Base-by-base conservation (phyloP, 345 rosid species). In the Salix arbutifolia region DNA sequence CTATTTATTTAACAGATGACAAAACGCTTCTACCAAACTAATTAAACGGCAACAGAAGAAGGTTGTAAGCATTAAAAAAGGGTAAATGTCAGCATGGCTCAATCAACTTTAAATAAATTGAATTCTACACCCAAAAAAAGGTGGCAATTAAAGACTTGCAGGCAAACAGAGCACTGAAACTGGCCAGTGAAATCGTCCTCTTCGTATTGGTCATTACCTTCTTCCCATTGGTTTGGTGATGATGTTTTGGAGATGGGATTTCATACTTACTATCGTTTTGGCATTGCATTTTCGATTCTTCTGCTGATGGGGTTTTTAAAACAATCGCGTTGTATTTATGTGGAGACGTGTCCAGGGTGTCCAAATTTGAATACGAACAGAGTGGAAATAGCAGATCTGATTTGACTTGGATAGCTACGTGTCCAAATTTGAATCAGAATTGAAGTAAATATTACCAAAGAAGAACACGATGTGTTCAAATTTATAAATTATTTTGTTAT, bases 111-210 rank as follows among this genome's bases (percentile, higher is more conserved):
- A 31, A 31, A 33, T 6, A 23, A 69, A 31, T 30, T 5, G 37
- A 16, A n/a, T 25, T 71, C 21, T 0, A 56, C 4, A 31, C 31
- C 31, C 31, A 17, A 19, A 21, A 30, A 6, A 4, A 19, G 52
- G 14, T 4, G 52, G 53, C 31, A 46, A 10, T 28, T 4, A 38
- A 42, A 40, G 67, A 69, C 26, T 58, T 58, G 62, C 79, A 77
- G 69, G 69, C 79, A 77, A 60, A 70, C 30, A 28, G 74, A 61
- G 25, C 75, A 77, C 30, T 70, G 53, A 35, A 77, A 77, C 9
- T 69, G 42, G 1, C 60, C 31, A 26, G 0, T 35, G 68, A 77
- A 40, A 25, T 58, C 30, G 65, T 53, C 74, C 16, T 76, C 79
- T 30, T 67, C 67, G 37, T 76, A 52, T 16, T 68, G 56, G 8